A percentile compares a stretch with the other conserved stretches of the same genome.
Conservation (phyloP, 129 eudicot genomes). For the Sambucus nigra region DNA sequence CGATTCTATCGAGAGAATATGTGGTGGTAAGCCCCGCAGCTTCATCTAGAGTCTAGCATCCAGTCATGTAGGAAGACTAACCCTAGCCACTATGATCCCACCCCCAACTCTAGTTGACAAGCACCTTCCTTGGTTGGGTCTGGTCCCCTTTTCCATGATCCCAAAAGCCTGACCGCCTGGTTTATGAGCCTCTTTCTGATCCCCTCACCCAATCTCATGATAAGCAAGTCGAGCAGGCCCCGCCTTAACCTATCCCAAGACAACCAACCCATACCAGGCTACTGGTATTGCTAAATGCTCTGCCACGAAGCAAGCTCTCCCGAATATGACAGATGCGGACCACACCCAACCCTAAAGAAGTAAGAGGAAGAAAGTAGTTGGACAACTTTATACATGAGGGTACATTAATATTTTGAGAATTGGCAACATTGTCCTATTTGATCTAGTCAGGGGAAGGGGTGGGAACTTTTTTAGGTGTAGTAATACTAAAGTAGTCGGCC, state of each 20-base stretch:
- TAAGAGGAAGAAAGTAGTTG: too few relatives aligned
- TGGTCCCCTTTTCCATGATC: slow-evolving; percentile 1
- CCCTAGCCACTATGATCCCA: slow-evolving; percentile 4
- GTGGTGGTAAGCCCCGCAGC: slow-evolving; percentile 3
- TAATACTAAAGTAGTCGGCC: not conserved
- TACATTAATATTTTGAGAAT: too few relatives aligned
- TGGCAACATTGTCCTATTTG: too few relatives aligned
- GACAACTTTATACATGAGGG: too few relatives aligned
- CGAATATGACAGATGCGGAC: too few relatives aligned
- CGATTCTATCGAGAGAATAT: not conserved
- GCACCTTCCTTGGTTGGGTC: too few relatives aligned
- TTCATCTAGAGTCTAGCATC: slow-evolving; percentile 3
- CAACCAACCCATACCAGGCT: too few relatives aligned
- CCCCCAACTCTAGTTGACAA: slow-evolving; percentile 1
- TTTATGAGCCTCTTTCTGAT: slow-evolving; percentile 7
- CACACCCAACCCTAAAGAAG: too few relatives aligned
- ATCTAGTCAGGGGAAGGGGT: too few relatives aligned
- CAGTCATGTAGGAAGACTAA: slow-evolving; percentile 13
- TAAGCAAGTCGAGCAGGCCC: slow-evolving; percentile 4
- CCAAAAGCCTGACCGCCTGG: not conserved
- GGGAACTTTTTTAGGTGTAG: not conserved
- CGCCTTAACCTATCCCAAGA: not conserved
- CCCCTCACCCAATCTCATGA: slow-evolving; percentile 12
- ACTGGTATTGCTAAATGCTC: too few relatives aligned
- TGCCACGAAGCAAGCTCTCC: too few relatives aligned